A percentile compares a stretch with the other conserved stretches of the same genome.
Evolutionary conservation across 805 yeast species (phyloP).

Genomic region (Helenozyma baotianmanensis): DNA sequence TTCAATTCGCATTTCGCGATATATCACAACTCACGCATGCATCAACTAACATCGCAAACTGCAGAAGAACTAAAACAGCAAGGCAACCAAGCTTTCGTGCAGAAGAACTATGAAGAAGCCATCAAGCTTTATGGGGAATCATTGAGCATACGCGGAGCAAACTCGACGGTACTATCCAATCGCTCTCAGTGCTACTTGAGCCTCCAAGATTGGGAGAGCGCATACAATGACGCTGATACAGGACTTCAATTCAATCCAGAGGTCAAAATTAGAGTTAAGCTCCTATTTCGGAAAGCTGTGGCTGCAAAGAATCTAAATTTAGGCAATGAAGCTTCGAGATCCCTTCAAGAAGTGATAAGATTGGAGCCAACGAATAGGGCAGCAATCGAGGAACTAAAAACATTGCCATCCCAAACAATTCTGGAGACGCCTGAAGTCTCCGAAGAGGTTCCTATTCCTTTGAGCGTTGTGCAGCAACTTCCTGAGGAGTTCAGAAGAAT

Average conservation of each 20-base stretch:
- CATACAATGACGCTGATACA: conserved; percentile 43
- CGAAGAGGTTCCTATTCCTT: too few relatives aligned
- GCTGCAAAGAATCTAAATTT: conserved; percentile 31
- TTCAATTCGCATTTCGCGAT: too few relatives aligned
- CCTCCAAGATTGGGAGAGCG: conserved; percentile 44
- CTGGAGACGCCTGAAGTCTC: too few relatives aligned
- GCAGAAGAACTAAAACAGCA: conserved; percentile 30
- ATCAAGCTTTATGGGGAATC: conserved; percentile 54
- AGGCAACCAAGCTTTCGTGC: conserved; percentile 54
- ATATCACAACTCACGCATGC: conserved; percentile 7
- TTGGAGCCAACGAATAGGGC: conserved; percentile 39
- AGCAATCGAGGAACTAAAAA: conserved; percentile 33
- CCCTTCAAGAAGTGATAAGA: conserved; percentile 33
- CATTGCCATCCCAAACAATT: conserved; percentile 3
- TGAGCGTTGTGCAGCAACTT: too few relatives aligned
- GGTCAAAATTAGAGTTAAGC: conserved; percentile 37
- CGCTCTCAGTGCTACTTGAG: conserved; percentile 63
- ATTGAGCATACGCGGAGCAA: conserved; percentile 40
- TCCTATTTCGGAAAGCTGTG: conserved; percentile 48
- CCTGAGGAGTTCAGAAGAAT: too few relatives aligned
- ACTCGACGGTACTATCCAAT: conserved; percentile 61
- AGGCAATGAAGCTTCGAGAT: conserved; percentile 19
- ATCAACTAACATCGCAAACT: too few relatives aligned
- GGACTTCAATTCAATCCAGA: conserved; percentile 40
- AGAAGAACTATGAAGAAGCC: conserved; percentile 45